Percentiles rank a stretch among this genome's conserved stretches.
Evolutionary conservation across 257 asterid genomes (phyloP).

Genomic region (Lantana camara): DNA sequence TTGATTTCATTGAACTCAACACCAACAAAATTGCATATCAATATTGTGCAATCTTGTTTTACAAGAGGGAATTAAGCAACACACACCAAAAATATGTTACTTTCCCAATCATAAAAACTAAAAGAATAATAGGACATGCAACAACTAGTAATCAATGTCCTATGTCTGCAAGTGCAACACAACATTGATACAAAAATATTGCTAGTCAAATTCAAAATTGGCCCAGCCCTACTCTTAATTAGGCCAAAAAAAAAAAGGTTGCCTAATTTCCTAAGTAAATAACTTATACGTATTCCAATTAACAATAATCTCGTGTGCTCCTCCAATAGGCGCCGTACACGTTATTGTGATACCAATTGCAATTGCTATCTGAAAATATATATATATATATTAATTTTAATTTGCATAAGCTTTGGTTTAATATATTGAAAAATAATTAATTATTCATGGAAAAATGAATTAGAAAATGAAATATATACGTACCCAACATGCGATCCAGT

Average conservation of each 20-base stretch:
- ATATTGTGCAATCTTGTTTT: no score
- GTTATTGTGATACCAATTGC: slow-evolving; percentile 31
- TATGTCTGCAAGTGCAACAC: not conserved
- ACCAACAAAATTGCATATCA: no score
- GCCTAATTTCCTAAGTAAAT: slow-evolving; percentile 22
- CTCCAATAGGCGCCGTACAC: slow-evolving; percentile 44
- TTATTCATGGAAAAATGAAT: not conserved
- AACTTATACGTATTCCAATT: slow-evolving; percentile 24
- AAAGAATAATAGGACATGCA: no score
- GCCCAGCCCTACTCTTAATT: no score
- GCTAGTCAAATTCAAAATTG: not conserved
- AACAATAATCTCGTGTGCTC: slow-evolving; percentile 30
- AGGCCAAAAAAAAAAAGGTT: no score
- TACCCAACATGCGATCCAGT: slow-evolving; percentile 46
- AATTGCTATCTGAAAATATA: slow-evolving; percentile 34
- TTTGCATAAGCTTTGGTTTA: not conserved
- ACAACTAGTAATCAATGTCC: no score
- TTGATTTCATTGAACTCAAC: no score
- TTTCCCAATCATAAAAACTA: no score
- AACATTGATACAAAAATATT: not conserved
- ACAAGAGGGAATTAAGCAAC: no score
- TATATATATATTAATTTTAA: not conserved
- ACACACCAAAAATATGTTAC: no score
- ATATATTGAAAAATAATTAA: no score
- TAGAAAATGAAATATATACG: no score